These are phyloP conservation scores for Penicillium thymicola DNA, from an alignment of 2,329 filamentous ascomycete species.

Conservation along the genomic window DNA sequence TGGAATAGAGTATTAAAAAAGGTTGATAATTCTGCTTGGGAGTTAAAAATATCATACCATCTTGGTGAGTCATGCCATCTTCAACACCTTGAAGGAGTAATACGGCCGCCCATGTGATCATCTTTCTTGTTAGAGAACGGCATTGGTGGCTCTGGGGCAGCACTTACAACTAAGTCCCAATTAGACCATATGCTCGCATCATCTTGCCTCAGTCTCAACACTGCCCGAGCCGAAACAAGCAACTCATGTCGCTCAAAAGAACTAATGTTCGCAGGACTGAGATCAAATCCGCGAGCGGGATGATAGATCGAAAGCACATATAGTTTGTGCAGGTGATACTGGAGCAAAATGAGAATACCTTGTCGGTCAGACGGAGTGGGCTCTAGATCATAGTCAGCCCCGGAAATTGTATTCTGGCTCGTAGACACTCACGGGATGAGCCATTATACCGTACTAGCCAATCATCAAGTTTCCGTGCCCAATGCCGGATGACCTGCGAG, in stretches of 20 bases:
- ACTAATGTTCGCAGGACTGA: constrained; percentile 27
- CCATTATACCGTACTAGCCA: constrained; percentile 32
- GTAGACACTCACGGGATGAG: constrained; percentile 21
- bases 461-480: constrained; percentile 29
- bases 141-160: not conserved
- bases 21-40: not conserved
- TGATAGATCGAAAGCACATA: constrained; percentile 33
- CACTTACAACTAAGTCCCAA: constrained; percentile 30
- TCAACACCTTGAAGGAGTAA: constrained; percentile 28
- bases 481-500: constrained; percentile 27
- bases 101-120: constrained; percentile 31
- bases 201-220: constrained; percentile 27
- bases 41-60: constrained; percentile 16
- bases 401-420: not conserved
- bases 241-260: constrained; percentile 27
- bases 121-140: constrained; percentile 12
- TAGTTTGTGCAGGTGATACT: constrained; percentile 32
- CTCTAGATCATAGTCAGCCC: constrained; percentile 11
- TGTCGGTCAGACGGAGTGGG: constrained; percentile 29
- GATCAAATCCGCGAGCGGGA: constrained; percentile 29
- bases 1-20: constrained; percentile 1
- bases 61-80: constrained; percentile 29
- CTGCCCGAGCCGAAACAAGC: constrained; percentile 30
- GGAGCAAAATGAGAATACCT: constrained; percentile 30
- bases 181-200: constrained; percentile 34